phyloP scores from a whole-genome alignment of 2,329 filamentous ascomycete species.

The Aspergillus arachidicola region DNA sequence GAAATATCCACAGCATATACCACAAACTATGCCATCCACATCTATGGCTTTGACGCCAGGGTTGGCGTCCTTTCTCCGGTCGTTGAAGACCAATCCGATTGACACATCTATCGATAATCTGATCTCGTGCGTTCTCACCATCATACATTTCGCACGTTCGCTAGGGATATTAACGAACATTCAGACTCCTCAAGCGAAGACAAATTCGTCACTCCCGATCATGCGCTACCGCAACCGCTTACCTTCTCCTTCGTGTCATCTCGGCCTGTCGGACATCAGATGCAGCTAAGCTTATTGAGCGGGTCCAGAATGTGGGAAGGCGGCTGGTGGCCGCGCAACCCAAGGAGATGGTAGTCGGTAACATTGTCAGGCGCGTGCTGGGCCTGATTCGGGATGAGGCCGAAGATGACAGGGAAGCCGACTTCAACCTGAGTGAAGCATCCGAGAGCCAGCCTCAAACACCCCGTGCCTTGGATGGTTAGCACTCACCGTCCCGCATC shows the following conservation, averaged over 20 bases:
- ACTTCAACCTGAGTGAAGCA: constrained; percentile 62
- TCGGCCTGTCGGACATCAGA: constrained; percentile 77
- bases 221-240: constrained; percentile 88
- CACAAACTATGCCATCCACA: constrained; percentile 59
- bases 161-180: constrained; percentile 19
- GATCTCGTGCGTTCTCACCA: constrained; percentile 65
- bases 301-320: constrained; percentile 77
- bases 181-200: constrained; percentile 81
- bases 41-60: constrained; percentile 67
- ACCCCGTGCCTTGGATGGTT: constrained; percentile 40
- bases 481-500: constrained; percentile 16
- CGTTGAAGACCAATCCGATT: constrained; percentile 72
- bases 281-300: constrained; percentile 75
- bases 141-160: not conserved
- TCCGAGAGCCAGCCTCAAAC: constrained; percentile 55
- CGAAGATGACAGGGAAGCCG: constrained; percentile 73
- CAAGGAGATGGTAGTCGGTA: constrained; percentile 87
- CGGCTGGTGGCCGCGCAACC: constrained; percentile 82
- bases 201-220: constrained; percentile 86
- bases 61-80: constrained; percentile 76
- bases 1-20: not conserved
- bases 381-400: constrained; percentile 90
- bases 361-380: constrained; percentile 87
- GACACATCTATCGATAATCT: constrained; percentile 83
- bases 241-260: constrained; percentile 84